Conservation (phyloP, 1,284 basidiomycete genomes). For the Termitomyces sp. region DNA sequence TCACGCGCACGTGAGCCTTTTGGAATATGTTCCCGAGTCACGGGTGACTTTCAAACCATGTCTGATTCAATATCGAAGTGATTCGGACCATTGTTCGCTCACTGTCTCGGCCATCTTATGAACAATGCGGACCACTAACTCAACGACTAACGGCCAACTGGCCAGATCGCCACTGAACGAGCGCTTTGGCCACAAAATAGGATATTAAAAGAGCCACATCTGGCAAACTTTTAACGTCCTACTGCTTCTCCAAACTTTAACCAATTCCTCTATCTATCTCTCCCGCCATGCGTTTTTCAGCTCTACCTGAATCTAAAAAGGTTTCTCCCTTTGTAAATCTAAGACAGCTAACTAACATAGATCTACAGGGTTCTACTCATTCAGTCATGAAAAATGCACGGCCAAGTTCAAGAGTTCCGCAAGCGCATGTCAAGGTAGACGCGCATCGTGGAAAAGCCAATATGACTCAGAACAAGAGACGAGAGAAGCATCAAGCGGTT, state of each 20-base stretch:
- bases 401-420: neutral
- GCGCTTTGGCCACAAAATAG: slow-evolving; percentile 12
- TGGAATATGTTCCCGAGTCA: no score
- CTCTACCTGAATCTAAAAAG: slow-evolving; percentile 4
- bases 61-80: no score
- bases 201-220: neutral
- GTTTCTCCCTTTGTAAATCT: neutral
- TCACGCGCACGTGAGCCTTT: no score
- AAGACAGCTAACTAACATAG: neutral
- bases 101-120: neutral
- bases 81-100: no score
- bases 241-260: neutral
- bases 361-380: neutral
- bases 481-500: slow-evolving; percentile 16
- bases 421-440: slow-evolving; percentile 1
- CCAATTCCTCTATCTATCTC: neutral
- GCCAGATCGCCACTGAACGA: slow-evolving; percentile 6
- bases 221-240: neutral
- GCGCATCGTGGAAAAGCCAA: slow-evolving; percentile 6
- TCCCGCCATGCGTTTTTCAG: slow-evolving; percentile 10
- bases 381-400: neutral
- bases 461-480: slow-evolving; percentile 9
- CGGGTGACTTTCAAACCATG: no score
- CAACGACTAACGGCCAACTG: neutral
- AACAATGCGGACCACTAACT: slow-evolving; percentile 8